Percentiles rank a stretch among this genome's conserved stretches.
phyloP scores from a whole-genome alignment of 768 basidiomycete species.

The button mushroom (Agaricus bisporus) region DNA sequence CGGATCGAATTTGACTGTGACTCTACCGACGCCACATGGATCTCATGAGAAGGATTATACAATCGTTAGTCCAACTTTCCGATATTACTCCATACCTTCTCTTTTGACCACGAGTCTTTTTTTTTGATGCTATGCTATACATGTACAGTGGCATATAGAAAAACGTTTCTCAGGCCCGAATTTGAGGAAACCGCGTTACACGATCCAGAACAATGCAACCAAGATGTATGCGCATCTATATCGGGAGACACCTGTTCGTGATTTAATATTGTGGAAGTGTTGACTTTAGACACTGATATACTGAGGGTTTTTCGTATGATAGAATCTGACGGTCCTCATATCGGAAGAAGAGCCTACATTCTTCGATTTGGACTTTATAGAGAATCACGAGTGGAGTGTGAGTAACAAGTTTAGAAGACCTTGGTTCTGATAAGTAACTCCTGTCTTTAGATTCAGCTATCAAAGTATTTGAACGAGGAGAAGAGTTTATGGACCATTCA shows the following conservation, averaged over 20 bases:
- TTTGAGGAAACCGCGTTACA: neutral
- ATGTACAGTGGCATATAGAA: neutral
- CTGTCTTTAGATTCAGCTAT: neutral
- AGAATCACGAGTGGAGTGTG: conserved; percentile 1
- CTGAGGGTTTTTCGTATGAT: neutral
- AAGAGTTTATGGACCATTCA: neutral
- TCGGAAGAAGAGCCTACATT: neutral
- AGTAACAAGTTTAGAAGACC: neutral
- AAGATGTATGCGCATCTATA: neutral
- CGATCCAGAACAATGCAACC: neutral
- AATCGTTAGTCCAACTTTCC: neutral
- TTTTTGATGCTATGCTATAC: too few species aligned
- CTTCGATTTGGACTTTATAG: neutral
- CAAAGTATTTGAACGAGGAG: too few species aligned
- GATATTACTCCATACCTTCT: neutral
- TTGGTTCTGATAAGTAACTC: too few species aligned
- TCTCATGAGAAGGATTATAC: neutral
- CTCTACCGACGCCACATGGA: neutral
- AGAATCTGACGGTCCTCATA: neutral
- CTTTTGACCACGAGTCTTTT: neutral
- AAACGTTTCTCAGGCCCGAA: neutral
- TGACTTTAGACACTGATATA: neutral
- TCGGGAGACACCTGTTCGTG: neutral
- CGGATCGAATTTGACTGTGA: neutral
- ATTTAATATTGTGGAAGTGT: neutral